Evolutionary conservation across 139 green algal species (phyloP).

Genomic region (Astrephomene gubernaculifera): DNA sequence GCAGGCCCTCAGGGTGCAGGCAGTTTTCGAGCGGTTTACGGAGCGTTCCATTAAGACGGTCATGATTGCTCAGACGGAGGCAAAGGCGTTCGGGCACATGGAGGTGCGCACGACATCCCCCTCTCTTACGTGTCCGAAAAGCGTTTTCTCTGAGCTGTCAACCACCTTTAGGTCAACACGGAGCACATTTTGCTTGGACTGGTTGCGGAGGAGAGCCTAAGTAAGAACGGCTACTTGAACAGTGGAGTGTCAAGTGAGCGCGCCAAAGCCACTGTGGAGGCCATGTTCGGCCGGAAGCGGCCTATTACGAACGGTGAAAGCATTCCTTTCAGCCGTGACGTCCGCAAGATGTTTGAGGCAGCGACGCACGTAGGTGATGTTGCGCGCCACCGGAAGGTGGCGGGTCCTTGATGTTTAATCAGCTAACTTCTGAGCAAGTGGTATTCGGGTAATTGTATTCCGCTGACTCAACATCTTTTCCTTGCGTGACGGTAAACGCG

Average conservation of each 20-base stretch:
- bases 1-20: constrained; percentile 14
- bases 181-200: constrained; percentile 93
- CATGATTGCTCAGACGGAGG: constrained; percentile 85
- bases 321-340: constrained; percentile 82
- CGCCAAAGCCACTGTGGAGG: constrained; percentile 54
- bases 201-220: constrained; percentile 76
- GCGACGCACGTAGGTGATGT: constrained; percentile 73
- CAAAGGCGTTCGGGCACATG: constrained; percentile 63
- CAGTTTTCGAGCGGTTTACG: constrained; percentile 73
- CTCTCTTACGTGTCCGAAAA: not conserved
- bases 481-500: too few species aligned
- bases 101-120: constrained; percentile 65
- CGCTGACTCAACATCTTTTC: too few species aligned
- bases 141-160: not conserved
- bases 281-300: constrained; percentile 50
- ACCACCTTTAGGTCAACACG: constrained; percentile 72
- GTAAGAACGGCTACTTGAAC: constrained; percentile 79
- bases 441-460: too few species aligned
- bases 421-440: too few species aligned
- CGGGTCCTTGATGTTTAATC: too few species aligned
- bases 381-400: constrained; percentile 6
- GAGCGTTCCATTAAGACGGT: constrained; percentile 89
- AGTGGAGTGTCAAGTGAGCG: constrained; percentile 73
- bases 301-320: constrained; percentile 50
- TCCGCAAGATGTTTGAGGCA: constrained; percentile 87